A percentile compares a stretch with the other conserved stretches of the same genome.
These are phyloP conservation scores for Gastrolobium bilobum DNA, from an alignment of 306 rosid genomes.

Conservation along the genomic window DNA sequence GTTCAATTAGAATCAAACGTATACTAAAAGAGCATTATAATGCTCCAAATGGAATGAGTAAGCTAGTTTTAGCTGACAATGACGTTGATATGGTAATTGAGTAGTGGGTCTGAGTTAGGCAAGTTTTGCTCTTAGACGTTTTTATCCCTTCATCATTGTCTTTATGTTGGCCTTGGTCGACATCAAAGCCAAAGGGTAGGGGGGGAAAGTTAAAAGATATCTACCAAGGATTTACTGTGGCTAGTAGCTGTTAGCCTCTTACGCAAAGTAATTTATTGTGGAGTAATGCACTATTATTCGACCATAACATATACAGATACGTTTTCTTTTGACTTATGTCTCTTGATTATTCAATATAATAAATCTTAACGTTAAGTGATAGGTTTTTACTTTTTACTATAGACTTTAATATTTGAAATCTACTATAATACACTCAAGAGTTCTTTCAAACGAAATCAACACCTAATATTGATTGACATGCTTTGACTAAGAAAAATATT, in stretches of 20 bases:
- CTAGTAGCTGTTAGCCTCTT: no score
- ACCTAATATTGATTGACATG: background rate
- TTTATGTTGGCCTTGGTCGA: constrained; percentile 39
- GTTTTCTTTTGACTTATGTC: no score
- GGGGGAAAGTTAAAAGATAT: background rate
- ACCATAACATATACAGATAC: no score
- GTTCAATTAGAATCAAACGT: background rate
- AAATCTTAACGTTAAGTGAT: no score
- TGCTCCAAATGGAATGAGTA: constrained; percentile 31
- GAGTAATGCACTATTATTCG: no score
- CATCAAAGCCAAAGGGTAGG: constrained; percentile 9
- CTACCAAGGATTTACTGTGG: background rate
- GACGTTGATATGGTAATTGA: constrained; percentile 23
- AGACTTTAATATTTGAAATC: no score
- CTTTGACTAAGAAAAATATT: constrained; percentile 32
- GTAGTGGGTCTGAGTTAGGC: constrained; percentile 49
- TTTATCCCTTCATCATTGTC: constrained; percentile 6
- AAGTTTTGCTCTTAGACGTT: constrained; percentile 19
- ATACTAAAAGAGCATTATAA: constrained; percentile 20
- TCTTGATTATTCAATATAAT: no score
- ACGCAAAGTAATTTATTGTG: no score
- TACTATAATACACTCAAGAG: no score
- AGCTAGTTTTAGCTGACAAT: constrained; percentile 25
- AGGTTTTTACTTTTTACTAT: no score
- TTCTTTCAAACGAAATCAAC: no score